Base-by-base conservation (phyloP, 768 basidiomycete genomes). In the Macrolepiota albuminosa region DNA sequence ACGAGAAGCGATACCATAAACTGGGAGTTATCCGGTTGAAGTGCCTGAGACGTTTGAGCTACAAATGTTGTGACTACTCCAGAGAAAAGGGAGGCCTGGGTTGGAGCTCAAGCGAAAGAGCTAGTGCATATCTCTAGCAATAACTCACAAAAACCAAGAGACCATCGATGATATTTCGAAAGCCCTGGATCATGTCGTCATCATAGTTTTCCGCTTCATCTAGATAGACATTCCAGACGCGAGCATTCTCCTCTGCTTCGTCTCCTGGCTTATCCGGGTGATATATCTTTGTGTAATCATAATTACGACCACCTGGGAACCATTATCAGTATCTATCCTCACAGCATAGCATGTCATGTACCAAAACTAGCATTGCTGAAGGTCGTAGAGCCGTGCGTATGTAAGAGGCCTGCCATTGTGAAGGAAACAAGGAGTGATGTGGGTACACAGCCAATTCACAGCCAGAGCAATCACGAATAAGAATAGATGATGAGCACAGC, bases 21-120 rank as follows among this genome's bases (percentile, higher is more conserved):
- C 40, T 51, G 55, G 33, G 42, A 40, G 48, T 59, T 54, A 50
- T 68, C 57, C n/a, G 62, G 55, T 34, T 58, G 60, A n/a, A 68
- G 61, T 16, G 45, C 59, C 31, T 63, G 63, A 34, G 65, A 64
- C 3, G 61, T 62, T 58, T 68, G 65, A 6, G 60, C 65, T 3
- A 68, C 54, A 34, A 68, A 68, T 2, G 67, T 56, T 8, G 67
- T 64, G 46, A 66, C 63, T 3, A 66, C 65, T 16, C 48, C 61
- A 4, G 65, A 67, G 49, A 66, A 67, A 39, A 67, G 65, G 46
- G 63, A 58, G 7, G 61, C 66, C 66, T 67, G 26, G 29, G 56
- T 56, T 24, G 61, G 58, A 21, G 60, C 16, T 16, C 59, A 58
- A 21, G 61, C 36, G 14, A 40, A 52, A 39, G 13, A 26, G 14